These are phyloP conservation scores for Zea mays DNA, from an alignment of 176 grass and related monocot genomes.

Conservation along the genomic window Zm-B73-REFERENCE-NAM-5.0 NC_050102.1:103134501-103135000, in stretches of 20 bases:
- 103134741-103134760: not conserved
- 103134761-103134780: not conserved
- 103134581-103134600: constrained; percentile 65
- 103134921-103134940: constrained; percentile 22
- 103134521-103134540: constrained; percentile 52
- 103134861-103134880: constrained; percentile 6
- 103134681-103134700: not conserved
- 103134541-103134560: constrained; percentile 64
- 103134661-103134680: not conserved
- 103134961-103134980: constrained; percentile 1
- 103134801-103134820: not conserved
- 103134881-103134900: not conserved
- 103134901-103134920: constrained; percentile 3
- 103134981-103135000: constrained; percentile 14
- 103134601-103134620: constrained; percentile 29
- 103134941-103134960: not conserved
- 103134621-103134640: constrained; percentile 8
- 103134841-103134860: not conserved
- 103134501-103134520: constrained; percentile 58
- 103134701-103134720: not conserved
- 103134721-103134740: constrained; percentile 10
- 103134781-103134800: not conserved
- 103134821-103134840: not conserved
- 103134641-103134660: constrained; percentile 18
- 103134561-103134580: constrained; percentile 70